These are phyloP conservation scores for Phytophthora crassamura DNA, from an alignment of 352 stramenopile genomes.

Conservation along the genomic window DNA sequence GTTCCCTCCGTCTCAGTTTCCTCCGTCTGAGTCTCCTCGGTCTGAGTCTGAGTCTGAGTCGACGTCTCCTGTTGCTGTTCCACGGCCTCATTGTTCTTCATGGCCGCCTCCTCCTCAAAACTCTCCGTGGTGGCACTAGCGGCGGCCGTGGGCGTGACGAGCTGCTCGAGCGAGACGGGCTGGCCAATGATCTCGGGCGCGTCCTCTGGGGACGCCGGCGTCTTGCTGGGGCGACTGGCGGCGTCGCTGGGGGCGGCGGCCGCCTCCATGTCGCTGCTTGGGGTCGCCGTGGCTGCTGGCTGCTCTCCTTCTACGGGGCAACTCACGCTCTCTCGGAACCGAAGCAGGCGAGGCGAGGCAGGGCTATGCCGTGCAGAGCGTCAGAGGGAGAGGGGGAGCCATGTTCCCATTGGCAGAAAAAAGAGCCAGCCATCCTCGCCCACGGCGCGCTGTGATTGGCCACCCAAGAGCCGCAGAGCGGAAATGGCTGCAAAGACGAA, in stretches of 20 bases:
- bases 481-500: slow-evolving; percentile 28
- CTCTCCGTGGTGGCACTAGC: background rate
- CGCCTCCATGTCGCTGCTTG: slow-evolving; percentile 34
- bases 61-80: background rate
- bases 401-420: slow-evolving; percentile 53
- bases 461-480: slow-evolving; percentile 18
- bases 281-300: slow-evolving; percentile 16
- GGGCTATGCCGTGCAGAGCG: slow-evolving; percentile 32
- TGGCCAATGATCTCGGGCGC: slow-evolving; percentile 38
- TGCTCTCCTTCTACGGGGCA: slow-evolving; percentile 5
- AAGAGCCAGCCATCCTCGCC: slow-evolving; percentile 38
- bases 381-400: slow-evolving; percentile 39
- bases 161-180: slow-evolving; percentile 39
- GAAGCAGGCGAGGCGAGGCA: slow-evolving; percentile 16
- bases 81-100: slow-evolving; percentile 9
- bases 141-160: slow-evolving; percentile 10
- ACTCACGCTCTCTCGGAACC: slow-evolving; percentile 11
- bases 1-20: background rate
- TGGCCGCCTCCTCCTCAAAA: background rate
- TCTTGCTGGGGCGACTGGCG: slow-evolving; percentile 30
- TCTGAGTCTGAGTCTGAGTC: background rate
- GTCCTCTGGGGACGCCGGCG: slow-evolving; percentile 29
- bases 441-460: slow-evolving; percentile 25
- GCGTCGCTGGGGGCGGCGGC: slow-evolving; percentile 21
- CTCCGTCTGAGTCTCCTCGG: slow-evolving; percentile 2